Conservation (phyloP, 2,329 filamentous ascomycete genomes). For the Cladosporium sp. region DNA sequence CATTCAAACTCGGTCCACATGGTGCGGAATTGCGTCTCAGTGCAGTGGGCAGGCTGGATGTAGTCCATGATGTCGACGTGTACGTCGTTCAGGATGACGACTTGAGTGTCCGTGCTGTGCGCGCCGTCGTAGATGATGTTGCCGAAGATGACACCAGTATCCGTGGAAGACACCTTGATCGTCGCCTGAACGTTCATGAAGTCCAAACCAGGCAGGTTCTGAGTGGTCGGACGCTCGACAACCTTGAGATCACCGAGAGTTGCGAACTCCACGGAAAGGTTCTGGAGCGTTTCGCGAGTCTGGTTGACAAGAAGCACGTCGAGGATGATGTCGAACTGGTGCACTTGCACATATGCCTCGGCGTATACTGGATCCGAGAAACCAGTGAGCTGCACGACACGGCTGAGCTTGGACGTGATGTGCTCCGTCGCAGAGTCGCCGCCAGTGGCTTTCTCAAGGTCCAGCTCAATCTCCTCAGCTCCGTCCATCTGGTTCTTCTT, state of each 20-base stretch:
- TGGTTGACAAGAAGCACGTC: constrained; percentile 97
- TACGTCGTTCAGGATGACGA: constrained; percentile 95
- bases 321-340: constrained; percentile 96
- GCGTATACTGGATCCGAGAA: constrained; percentile 98
- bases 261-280: constrained; percentile 96
- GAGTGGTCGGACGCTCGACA: constrained; percentile 90
- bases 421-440: constrained; percentile 81
- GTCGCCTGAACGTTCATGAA: constrained; percentile 98
- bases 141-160: constrained; percentile 97
- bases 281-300: constrained; percentile 91
- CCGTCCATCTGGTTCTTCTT: constrained; percentile 84
- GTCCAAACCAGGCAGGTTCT: constrained; percentile 90
- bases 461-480: constrained; percentile 76
- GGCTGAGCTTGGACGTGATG: constrained; percentile 85
- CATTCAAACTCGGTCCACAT: constrained; percentile 99
- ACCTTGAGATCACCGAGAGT: constrained; percentile 96
- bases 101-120: constrained; percentile 85
- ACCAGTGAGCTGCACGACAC: constrained; percentile 93
- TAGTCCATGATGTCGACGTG: constrained; percentile 99
- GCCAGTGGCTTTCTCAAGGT: constrained; percentile 89
- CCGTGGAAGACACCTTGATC: constrained; percentile 96
- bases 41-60: constrained; percentile 93
- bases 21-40: constrained; percentile 96
- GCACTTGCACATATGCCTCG: constrained; percentile 98
- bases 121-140: constrained; percentile 97